Evolutionary conservation across 306 rosid species (phyloP), one percentile per base, ranked within the genome.

Genomic region (Acacia acuminata): DNA sequence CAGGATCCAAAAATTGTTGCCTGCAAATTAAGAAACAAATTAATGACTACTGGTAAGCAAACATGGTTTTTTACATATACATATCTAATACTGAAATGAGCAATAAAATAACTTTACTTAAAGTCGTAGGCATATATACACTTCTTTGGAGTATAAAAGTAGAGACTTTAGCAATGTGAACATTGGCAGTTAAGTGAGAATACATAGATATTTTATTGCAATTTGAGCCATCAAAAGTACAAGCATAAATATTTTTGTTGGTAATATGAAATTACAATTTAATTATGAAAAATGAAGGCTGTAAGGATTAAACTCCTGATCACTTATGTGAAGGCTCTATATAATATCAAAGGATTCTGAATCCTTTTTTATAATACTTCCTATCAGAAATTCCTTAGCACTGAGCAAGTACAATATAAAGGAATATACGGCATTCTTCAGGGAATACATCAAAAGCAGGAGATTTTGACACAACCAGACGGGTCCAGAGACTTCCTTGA

Each of bases 1-100:
- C 97, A 38, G 98, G 98, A 34, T 94, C 99, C 76, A 96, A 90
- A 84, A 96, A 96, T 70, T 96, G 94, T 64, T 96, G 97, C 99
- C 98, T 96, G 86, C 82, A 25, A 79, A 17, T 79, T 70, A 43
- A 38, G 68, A 42, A 38, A 61, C 68, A 79, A 55, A 17, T 51
- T 51, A 51, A 55, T 55, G 25, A 55, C 12, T 19, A 19, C 2
- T 20, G 0, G 61, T 2, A 55, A 55, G 61, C 25, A 55, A 55
- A 30, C 65, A 51, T 17, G 17, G 51, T 72, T 19, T 75, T 64
- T 53, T 24, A 63, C 56, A 58, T 11, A 14, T 8, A 20, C n/a
- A 36, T 66, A 8, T 8, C 22, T 19, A 65, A 16, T 44, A 17
- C 3, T 3, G 5, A 34, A 36, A 5, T 19, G 10, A 38, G 25